phyloP scores from a whole-genome alignment of 83 land plant genomes.

The Picea abies region DNA sequence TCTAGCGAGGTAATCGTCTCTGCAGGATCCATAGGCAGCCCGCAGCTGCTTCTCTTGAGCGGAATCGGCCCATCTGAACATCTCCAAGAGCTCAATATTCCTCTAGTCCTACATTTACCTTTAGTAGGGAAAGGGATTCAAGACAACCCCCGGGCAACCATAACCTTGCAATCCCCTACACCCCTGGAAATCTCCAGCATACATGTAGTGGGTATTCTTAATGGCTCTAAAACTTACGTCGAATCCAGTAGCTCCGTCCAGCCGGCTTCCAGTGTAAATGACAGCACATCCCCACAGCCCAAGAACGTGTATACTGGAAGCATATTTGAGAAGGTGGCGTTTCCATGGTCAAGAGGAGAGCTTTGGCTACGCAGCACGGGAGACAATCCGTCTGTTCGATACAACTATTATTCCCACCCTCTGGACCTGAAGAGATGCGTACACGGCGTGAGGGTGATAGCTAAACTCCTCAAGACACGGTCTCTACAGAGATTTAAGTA shows the following conservation, averaged over 20 bases:
- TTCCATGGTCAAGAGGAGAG: background rate
- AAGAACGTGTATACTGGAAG: background rate
- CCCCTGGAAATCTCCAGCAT: background rate
- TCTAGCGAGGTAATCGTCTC: too few relatives aligned
- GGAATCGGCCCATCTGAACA: background rate
- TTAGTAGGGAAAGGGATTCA: background rate
- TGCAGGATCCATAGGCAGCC: too few relatives aligned
- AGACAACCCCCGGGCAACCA: background rate
- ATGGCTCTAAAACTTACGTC: background rate
- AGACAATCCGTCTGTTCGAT: background rate
- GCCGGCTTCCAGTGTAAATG: background rate
- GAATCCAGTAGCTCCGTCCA: background rate
- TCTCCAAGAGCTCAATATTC: too few relatives aligned
- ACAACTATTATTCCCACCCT: conserved; percentile 22
- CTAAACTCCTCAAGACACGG: background rate
- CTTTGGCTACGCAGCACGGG: background rate
- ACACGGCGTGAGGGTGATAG: background rate
- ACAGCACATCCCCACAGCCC: too few relatives aligned
- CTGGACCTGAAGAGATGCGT: background rate
- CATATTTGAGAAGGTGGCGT: background rate
- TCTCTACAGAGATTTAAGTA: background rate
- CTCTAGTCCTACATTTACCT: too few relatives aligned
- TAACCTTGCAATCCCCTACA: background rate
- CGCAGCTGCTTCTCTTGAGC: too few relatives aligned
- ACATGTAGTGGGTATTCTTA: background rate